phyloP scores from a whole-genome alignment of 2,329 filamentous ascomycete genomes.

The Arthrocladium fulminans region DNA sequence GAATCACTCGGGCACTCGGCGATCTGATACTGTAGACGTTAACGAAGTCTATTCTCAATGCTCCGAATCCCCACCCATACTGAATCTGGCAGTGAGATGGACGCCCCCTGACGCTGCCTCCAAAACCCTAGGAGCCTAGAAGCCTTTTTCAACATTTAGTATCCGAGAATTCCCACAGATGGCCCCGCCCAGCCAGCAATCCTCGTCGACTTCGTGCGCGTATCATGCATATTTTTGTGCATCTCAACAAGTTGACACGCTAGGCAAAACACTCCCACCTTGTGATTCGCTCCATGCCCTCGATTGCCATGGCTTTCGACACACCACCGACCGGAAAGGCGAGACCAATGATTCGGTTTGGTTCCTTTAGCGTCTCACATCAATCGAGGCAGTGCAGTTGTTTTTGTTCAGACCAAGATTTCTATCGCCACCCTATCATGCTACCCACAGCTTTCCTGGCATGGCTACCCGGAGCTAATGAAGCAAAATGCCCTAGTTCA shows the following conservation, averaged over 20 bases:
- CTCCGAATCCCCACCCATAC: background rate
- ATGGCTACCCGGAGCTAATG: background rate
- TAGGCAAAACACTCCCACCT: background rate
- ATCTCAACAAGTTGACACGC: background rate
- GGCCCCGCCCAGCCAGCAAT: background rate
- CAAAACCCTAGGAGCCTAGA: too few relatives aligned
- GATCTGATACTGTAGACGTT: background rate
- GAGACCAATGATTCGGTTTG: background rate
- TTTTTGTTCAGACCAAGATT: background rate
- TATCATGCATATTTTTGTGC: background rate
- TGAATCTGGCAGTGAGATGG: background rate
- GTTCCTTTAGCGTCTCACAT: background rate
- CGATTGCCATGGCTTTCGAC: background rate
- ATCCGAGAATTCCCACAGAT: too few relatives aligned
- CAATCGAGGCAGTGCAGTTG: conserved; percentile 1
- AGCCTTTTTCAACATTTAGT: too few relatives aligned
- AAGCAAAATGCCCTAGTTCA: background rate
- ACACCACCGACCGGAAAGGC: background rate
- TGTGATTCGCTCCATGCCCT: background rate
- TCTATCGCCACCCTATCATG: background rate
- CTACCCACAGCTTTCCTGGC: background rate
- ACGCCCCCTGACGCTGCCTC: background rate
- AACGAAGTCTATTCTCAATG: background rate
- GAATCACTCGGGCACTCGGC: background rate
- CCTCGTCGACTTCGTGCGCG: background rate